Evolutionary conservation across 2,329 filamentous ascomycete species (phyloP).

Genomic region (Stenocarpella maydis): DNA sequence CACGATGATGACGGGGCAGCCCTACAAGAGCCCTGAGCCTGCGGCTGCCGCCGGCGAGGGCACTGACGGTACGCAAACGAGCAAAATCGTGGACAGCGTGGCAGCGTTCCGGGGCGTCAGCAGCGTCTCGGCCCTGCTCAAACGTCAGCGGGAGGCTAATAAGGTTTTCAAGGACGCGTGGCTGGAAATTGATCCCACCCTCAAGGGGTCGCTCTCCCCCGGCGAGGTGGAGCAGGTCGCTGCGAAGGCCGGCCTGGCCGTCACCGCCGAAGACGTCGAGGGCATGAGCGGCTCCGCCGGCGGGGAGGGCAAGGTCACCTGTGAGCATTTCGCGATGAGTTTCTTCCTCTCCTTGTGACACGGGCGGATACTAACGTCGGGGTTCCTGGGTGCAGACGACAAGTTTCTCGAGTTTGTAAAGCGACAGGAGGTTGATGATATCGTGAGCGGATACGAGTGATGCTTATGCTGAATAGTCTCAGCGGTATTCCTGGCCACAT

Average conservation of each 20-base stretch:
- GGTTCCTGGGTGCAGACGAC: slow-evolving; percentile 40
- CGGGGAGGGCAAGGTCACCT: slow-evolving; percentile 47
- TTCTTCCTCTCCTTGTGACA: neutral
- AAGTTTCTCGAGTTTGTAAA: slow-evolving; percentile 48
- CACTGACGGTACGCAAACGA: slow-evolving; percentile 30
- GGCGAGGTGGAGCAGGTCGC: slow-evolving; percentile 47
- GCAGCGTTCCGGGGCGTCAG: slow-evolving; percentile 33
- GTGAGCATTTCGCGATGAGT: slow-evolving; percentile 40
- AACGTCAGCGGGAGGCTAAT: slow-evolving; percentile 34
- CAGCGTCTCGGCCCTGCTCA: slow-evolving; percentile 33
- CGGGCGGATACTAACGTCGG: neutral
- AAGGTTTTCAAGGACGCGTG: slow-evolving; percentile 42
- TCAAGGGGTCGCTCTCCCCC: slow-evolving; percentile 46
- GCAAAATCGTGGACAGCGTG: slow-evolving; percentile 20
- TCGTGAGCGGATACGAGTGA: slow-evolving; percentile 38
- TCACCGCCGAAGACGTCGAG: slow-evolving; percentile 47
- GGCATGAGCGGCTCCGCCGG: slow-evolving; percentile 46
- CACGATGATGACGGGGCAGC: slow-evolving; percentile 52
- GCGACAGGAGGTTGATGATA: slow-evolving; percentile 43
- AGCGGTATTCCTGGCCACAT: neutral
- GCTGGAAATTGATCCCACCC: slow-evolving; percentile 46
- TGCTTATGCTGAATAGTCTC: neutral
- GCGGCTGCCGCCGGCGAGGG: slow-evolving; percentile 41
- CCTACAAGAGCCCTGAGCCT: slow-evolving; percentile 41
- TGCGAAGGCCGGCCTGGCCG: slow-evolving; percentile 43